phyloP scores from a whole-genome alignment of 2,329 filamentous ascomycete genomes.

The Colletotrichum cereale region DNA sequence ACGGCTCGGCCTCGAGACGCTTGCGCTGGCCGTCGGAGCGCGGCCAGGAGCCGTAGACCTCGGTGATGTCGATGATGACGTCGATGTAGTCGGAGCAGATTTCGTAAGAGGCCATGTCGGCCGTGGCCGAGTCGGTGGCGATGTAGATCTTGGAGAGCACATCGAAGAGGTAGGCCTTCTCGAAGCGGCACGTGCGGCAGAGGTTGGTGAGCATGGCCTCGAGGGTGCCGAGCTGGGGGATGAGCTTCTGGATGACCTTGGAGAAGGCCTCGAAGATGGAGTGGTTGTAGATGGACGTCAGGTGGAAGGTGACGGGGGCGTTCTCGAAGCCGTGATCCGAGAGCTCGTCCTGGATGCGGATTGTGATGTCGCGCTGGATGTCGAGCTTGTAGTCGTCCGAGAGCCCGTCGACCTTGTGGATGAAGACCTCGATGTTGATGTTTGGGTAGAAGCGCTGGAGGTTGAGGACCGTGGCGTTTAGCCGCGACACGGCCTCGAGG shows the following conservation, averaged over 20 bases:
- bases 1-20: conserved; percentile 69
- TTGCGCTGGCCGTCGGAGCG: conserved; percentile 67
- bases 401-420: conserved; percentile 98
- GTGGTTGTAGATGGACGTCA: conserved; percentile 98
- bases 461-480: conserved; percentile 90
- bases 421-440: conserved; percentile 98
- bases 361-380: conserved; percentile 95
- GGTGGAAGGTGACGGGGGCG: conserved; percentile 92
- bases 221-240: conserved; percentile 91
- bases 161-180: conserved; percentile 98
- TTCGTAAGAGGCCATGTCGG: conserved; percentile 96
- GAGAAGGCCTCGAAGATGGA: conserved; percentile 98
- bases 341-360: conserved; percentile 95
- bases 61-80: conserved; percentile 95
- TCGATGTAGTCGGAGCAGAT: conserved; percentile 99
- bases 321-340: conserved; percentile 95
- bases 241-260: conserved; percentile 98
- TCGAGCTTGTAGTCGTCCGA: conserved; percentile 97
- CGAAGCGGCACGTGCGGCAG: conserved; percentile 92
- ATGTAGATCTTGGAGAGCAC: conserved; percentile 99
- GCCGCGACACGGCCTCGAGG: conserved; percentile 86
- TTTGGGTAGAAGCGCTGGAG: conserved; percentile 90
- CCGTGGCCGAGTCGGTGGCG: conserved; percentile 91
- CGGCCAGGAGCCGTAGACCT: conserved; percentile 87
- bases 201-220: conserved; percentile 95